Evolutionary conservation across 2,329 filamentous ascomycete species (phyloP).

Genomic region (Helotiales sp.): DNA sequence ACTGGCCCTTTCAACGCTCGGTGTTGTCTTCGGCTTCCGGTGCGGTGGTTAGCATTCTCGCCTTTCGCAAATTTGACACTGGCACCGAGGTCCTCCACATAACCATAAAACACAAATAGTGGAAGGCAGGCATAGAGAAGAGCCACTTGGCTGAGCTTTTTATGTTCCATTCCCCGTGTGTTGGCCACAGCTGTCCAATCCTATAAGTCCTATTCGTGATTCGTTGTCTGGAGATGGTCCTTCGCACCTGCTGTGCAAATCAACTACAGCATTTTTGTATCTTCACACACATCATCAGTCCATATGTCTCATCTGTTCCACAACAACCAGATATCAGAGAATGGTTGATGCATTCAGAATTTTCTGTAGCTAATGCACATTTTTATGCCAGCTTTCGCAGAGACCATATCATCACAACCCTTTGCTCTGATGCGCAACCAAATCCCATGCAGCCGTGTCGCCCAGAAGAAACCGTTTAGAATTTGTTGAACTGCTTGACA

Average conservation of each 20-base stretch:
- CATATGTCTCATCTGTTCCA: not conserved
- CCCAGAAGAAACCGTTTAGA: constrained; percentile 61
- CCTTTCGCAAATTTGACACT: too few relatives aligned
- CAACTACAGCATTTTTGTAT: not conserved
- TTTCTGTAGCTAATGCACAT: constrained; percentile 35
- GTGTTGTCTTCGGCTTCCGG: too few relatives aligned
- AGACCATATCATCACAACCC: constrained; percentile 34
- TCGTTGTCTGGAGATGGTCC: too few relatives aligned
- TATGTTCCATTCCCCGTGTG: not conserved
- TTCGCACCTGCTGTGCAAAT: not conserved
- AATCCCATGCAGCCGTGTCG: constrained; percentile 35
- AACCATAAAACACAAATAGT: too few relatives aligned
- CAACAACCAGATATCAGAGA: constrained; percentile 17
- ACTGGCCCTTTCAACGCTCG: too few relatives aligned
- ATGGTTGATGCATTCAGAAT: constrained; percentile 32
- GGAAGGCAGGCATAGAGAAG: too few relatives aligned
- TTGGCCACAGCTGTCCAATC: not conserved
- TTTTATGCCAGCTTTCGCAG: constrained; percentile 28
- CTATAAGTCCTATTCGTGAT: not conserved
- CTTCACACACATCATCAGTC: not conserved
- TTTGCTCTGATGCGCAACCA: constrained; percentile 33
- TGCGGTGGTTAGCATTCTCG: too few relatives aligned
- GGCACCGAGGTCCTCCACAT: too few relatives aligned
- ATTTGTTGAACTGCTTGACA: constrained; percentile 98
- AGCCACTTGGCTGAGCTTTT: not conserved